These are phyloP conservation scores for Hericium coralloides DNA, from an alignment of 768 basidiomycete genomes.

Conservation along the genomic window DNA sequence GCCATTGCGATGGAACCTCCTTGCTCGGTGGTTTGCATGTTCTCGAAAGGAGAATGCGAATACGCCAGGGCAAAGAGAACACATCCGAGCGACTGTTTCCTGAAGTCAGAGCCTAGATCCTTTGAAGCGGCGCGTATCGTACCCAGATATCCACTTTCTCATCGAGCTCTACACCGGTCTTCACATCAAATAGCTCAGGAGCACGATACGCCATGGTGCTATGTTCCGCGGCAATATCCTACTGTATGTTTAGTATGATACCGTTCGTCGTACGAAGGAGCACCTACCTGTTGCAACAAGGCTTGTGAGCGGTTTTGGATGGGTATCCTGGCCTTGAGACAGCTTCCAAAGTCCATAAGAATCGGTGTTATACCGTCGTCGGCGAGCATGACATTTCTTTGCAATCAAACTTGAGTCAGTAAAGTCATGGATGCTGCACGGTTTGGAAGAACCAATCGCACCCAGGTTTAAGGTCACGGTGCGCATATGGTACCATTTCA, in stretches of 20 bases:
- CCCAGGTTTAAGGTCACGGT: constrained; percentile 96
- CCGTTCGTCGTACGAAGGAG: too few species aligned
- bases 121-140: constrained; percentile 18
- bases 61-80: constrained; percentile 93
- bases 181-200: constrained; percentile 96
- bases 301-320: constrained; percentile 83
- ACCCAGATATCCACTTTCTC: constrained; percentile 99
- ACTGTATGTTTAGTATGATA: neutral
- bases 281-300: constrained; percentile 70
- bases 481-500: constrained; percentile 79
- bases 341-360: constrained; percentile 97
- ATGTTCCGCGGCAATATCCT: constrained; percentile 96
- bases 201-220: constrained; percentile 98
- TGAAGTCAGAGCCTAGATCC: neutral
- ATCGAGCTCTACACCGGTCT: constrained; percentile 77
- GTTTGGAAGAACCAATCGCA: constrained; percentile 28
- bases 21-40: constrained; percentile 82
- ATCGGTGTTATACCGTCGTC: constrained; percentile 82
- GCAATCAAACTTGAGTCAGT: neutral
- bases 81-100: constrained; percentile 80
- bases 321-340: constrained; percentile 74
- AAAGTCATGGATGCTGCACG: neutral
- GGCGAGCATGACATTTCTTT: constrained; percentile 92
- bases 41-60: constrained; percentile 95
- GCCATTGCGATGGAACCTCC: constrained; percentile 98